Base-by-base conservation (phyloP, 441 rosid species). In the Kokia cookei region DNA sequence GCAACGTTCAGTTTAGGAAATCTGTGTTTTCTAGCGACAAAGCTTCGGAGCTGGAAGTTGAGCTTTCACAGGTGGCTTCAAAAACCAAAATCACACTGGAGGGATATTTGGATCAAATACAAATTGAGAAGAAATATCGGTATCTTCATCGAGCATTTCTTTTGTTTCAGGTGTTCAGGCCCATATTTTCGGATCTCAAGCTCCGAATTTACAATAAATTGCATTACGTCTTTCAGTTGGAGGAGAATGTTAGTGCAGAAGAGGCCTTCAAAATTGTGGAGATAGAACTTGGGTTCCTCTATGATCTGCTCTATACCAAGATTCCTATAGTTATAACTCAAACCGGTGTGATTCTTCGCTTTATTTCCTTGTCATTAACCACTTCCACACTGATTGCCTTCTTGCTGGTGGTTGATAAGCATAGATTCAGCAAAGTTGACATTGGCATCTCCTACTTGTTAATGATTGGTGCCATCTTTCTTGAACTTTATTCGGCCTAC, bases 241-340 rank as follows among this genome's bases (percentile, higher is more conserved):
- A 68, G 2, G 2, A 12, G 14, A 47, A 37, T 0, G 53, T 43
- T 43, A 5, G 59, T 3, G 66, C 29, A 7, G 22, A 63, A 7
- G 71, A 72, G 0, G 80, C 82, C 19, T 80, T 78, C 71, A 55
- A 54, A 27, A 48, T n/a, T 76, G 60, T 55, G 11, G 29, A 22
- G 60, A 55, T 55, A 1, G 60, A 55, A 55, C 60, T 55, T 10
- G 60, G 60, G 71, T 71, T 73, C 54, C 29, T 74, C 58, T 76
- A 75, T 11, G 83, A 82, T 40, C 9, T 45, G 53, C 73, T 71
- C 55, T 68, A 73, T 66, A 80, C 86, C 11, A 80, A 80, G 71
- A 75, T 61, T 1, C 40, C 58, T 15, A 4, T 72, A 8, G 15
- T 72, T 45, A n/a, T 43, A 42, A 40, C 74, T 9, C 27, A 1